These are phyloP conservation scores for Cercospora nicotianae DNA, from an alignment of 2,329 filamentous ascomycete species.

Conservation along the genomic window DNA sequence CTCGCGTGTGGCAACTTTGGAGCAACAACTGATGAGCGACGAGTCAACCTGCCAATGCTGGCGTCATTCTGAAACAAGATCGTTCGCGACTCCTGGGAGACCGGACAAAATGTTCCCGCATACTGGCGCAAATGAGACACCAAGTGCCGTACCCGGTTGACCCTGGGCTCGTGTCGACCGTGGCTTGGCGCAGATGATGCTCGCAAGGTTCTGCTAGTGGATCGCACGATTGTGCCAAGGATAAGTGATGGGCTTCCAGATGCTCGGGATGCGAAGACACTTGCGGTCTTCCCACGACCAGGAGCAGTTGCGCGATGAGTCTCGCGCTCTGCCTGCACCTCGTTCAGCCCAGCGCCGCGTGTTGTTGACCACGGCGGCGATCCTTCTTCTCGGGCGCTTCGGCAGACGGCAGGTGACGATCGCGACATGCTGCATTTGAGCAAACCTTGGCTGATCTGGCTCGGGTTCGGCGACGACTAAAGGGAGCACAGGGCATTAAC, in stretches of 20 bases:
- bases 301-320: not conserved
- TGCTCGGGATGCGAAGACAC: not conserved
- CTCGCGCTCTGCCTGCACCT: not conserved
- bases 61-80: not conserved
- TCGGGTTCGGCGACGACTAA: not conserved
- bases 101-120: not conserved
- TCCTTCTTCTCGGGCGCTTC: not conserved
- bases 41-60: not conserved
- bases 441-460: not conserved
- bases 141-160: not conserved
- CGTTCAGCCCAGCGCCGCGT: not conserved
- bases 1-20: not conserved
- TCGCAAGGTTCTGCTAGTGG: not conserved
- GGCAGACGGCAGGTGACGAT: conserved; percentile 5
- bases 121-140: not conserved
- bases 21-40: not conserved
- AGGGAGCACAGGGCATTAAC: not conserved
- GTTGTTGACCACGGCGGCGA: not conserved
- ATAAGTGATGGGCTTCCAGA: not conserved
- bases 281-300: not conserved
- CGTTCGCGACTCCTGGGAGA: not conserved
- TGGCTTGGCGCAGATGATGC: not conserved
- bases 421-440: not conserved
- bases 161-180: not conserved
- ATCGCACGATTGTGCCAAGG: not conserved